Base-by-base conservation (phyloP, 129 eudicot species). In the Chrysanthemum makinoi region DNA sequence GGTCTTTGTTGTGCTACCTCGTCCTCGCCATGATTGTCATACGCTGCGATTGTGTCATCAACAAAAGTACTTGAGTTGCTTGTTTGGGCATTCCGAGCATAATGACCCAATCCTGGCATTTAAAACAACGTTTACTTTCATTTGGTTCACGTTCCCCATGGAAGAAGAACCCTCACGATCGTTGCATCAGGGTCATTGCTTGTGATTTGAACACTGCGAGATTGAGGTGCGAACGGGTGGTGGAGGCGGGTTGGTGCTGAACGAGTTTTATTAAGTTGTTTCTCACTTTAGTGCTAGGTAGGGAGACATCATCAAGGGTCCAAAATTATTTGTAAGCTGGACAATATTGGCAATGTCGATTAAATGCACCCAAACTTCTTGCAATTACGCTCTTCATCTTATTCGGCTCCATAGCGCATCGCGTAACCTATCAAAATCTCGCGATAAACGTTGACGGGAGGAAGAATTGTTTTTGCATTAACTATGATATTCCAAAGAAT, bases 311-410 rank as follows among this genome's bases (percentile, higher is more conserved):
- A 47, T 66, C n/a, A 17, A 20, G 54, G 2, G 68, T 64, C 66
- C 73, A 75, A 22, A 66, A 75, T 2, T 59, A 74, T n/a, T 20
- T 75, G 80, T 47, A 76, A 61, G n/a, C 13, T 69, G 70, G 20
- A 77, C 81, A 11, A 77, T 56, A 61, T 77, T 46, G 0, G 18
- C 46, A 10, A 77, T 77, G 1, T 69, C 5, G 20, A 7, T 1
- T n/a, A 7, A 78, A 52, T 0, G 72, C 67, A 4, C 54, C 77
- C 20, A 70, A 43, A 16, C 39, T 70, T 1, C 61, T 30, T 33
- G 72, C 77, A 13, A 78, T n/a, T 0, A 30, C 59, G 82, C 54
- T 78, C 82, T 0, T 78, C 82, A 8, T 18, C 65, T 53, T 70
- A 72, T 5, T 28, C 19, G 0, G 73, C 61, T 6, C 30, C 77